Percentiles rank a stretch among this genome's conserved stretches.
phyloP scores from a whole-genome alignment of 2,329 filamentous ascomycete species.

The Scytalidium sp. region DNA sequence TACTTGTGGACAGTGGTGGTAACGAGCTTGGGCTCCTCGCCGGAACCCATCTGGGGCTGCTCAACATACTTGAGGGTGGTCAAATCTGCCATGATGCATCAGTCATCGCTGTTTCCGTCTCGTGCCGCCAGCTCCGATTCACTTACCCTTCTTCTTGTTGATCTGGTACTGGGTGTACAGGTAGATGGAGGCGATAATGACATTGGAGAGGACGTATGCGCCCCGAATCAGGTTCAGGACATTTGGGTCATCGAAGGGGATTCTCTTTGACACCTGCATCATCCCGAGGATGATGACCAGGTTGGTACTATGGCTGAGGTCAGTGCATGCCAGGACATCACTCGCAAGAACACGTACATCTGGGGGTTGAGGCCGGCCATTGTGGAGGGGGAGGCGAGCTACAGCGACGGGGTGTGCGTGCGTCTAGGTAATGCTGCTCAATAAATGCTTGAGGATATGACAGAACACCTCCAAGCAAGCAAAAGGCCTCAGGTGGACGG shows the following conservation, averaged over 20 bases:
- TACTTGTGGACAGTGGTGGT: constrained; percentile 97
- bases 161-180: constrained; percentile 81
- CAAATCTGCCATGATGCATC: constrained; percentile 63
- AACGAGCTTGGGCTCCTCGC: constrained; percentile 92
- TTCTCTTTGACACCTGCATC: constrained; percentile 97
- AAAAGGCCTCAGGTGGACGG: too few species aligned
- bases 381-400: constrained; percentile 28
- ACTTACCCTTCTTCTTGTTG: constrained; percentile 94
- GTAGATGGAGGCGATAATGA: constrained; percentile 83
- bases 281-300: constrained; percentile 92
- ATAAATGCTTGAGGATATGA: too few species aligned
- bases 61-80: constrained; percentile 99
- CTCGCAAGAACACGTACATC: constrained; percentile 47
- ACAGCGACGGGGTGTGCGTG: background rate
- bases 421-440: too few species aligned
- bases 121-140: background rate
- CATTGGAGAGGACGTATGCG: constrained; percentile 64
- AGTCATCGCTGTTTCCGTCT: background rate
- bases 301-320: constrained; percentile 65
- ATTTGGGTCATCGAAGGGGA: constrained; percentile 87
- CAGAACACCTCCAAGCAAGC: too few species aligned
- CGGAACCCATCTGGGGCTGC: constrained; percentile 86
- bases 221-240: constrained; percentile 62
- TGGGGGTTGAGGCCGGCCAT: constrained; percentile 63
- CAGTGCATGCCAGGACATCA: constrained; percentile 5